Conservation (phyloP, 108 stramenopile genomes). For the Nannochloropsis granulata region DNA sequence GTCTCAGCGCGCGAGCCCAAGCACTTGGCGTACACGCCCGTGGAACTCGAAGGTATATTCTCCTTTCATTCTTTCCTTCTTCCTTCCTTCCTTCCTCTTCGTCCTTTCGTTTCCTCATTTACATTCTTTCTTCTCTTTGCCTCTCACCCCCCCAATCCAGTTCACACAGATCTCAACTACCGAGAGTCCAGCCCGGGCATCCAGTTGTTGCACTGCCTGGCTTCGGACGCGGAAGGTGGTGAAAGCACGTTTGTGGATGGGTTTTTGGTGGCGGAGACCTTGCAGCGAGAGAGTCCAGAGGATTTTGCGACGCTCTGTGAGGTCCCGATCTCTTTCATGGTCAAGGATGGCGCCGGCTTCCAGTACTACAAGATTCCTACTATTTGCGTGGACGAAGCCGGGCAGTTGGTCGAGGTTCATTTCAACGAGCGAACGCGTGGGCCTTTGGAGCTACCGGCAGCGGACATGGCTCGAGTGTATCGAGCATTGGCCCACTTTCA, state of each 20-base stretch:
- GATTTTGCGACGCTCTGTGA: not conserved
- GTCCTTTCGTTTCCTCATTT: too few relatives aligned
- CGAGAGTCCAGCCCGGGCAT: slow-evolving; percentile 30
- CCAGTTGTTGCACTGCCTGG: slow-evolving; percentile 21
- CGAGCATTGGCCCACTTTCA: slow-evolving; percentile 1
- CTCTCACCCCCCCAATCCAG: not conserved
- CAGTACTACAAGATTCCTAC: slow-evolving; percentile 14
- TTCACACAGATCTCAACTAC: slow-evolving; percentile 25
- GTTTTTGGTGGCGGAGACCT: slow-evolving; percentile 2
- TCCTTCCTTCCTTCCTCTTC: too few relatives aligned
- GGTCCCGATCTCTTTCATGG: slow-evolving; percentile 5
- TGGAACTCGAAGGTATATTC: not conserved
- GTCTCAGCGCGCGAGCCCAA: not conserved
- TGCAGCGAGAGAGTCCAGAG: not conserved
- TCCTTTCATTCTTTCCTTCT: too few relatives aligned
- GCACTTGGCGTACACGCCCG: not conserved
- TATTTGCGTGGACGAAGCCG: not conserved
- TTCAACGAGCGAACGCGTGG: not conserved
- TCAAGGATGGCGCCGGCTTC: slow-evolving; percentile 10
- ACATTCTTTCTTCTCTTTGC: too few relatives aligned
- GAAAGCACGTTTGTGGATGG: slow-evolving; percentile 16
- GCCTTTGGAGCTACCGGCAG: not conserved
- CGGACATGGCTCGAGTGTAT: not conserved
- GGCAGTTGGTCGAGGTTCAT: not conserved
- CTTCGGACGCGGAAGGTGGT: slow-evolving; percentile 14